phyloP scores from a whole-genome alignment of 208 protist species.

The Porcisia hertigi region DNA sequence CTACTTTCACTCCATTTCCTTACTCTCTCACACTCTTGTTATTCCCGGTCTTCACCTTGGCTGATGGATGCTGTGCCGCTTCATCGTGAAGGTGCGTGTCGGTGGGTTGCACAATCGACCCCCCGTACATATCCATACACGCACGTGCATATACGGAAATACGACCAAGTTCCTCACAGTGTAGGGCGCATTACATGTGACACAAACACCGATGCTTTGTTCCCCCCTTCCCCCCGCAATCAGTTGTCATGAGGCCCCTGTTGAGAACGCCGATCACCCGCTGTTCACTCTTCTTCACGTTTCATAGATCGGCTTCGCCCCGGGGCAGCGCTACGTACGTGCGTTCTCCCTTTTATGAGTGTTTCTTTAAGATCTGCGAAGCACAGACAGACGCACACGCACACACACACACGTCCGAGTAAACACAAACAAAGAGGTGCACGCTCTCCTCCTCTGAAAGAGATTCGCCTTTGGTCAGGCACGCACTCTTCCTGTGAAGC shows the following conservation, averaged over 20 bases:
- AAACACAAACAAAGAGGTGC: background rate
- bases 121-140: too few relatives aligned
- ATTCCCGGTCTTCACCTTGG: background rate
- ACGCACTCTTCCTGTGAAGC: background rate
- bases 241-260: too few relatives aligned
- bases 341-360: background rate
- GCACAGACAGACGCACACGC: slow-evolving; percentile 5
- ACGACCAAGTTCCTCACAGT: too few relatives aligned
- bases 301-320: too few relatives aligned
- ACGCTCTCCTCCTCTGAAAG: background rate
- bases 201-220: too few relatives aligned
- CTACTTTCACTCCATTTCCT: background rate
- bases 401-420: slow-evolving; percentile 2
- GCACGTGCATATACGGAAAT: too few relatives aligned
- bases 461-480: background rate
- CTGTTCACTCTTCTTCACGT: too few relatives aligned
- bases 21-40: background rate
- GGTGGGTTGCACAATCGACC: too few relatives aligned
- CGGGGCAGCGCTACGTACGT: too few relatives aligned
- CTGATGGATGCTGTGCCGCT: background rate
- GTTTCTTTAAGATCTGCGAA: background rate
- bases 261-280: too few relatives aligned
- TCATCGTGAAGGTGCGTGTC: background rate
- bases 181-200: too few relatives aligned
- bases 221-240: background rate